Conservation (phyloP, 2,329 filamentous ascomycete genomes). For the Colletotrichum simmondsii region DNA sequence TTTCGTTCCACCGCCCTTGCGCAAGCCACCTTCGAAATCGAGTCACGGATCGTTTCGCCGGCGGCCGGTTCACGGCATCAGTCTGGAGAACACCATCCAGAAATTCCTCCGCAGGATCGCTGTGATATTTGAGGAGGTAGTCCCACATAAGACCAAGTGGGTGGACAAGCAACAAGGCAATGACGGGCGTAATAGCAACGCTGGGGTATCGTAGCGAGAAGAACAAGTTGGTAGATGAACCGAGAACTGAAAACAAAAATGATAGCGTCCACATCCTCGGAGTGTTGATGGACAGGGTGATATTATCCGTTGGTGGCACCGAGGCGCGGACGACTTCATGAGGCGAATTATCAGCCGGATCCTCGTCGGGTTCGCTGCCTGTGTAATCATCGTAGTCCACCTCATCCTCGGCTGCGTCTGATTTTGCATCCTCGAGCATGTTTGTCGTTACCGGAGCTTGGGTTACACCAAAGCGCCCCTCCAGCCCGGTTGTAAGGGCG, state of each 20-base stretch:
- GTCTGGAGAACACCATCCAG: conserved; percentile 44
- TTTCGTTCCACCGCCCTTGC: conserved; percentile 87
- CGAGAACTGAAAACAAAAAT: conserved; percentile 82
- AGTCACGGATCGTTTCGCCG: conserved; percentile 38
- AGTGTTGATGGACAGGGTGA: conserved; percentile 83
- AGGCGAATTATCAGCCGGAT: conserved; percentile 75
- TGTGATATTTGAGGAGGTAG: conserved; percentile 63
- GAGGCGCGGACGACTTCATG: conserved; percentile 85
- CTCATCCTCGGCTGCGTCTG: conserved; percentile 35
- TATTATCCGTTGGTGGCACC: conserved; percentile 80
- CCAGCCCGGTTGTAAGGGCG: conserved; percentile 62
- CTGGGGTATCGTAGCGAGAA: conserved; percentile 92
- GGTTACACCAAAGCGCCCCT: conserved; percentile 63
- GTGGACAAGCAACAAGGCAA: conserved; percentile 85
- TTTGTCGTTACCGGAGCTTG: conserved; percentile 59
- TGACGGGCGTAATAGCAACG: conserved; percentile 89
- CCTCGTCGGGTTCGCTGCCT: conserved; percentile 54
- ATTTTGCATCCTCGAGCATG: conserved; percentile 51
- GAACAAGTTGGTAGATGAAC: conserved; percentile 87
- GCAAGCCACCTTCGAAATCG: conserved; percentile 78
- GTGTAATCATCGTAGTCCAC: conserved; percentile 43
- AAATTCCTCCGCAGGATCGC: conserved; percentile 52
- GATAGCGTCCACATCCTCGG: conserved; percentile 89
- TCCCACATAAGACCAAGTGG: conserved; percentile 87
- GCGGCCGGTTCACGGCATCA: not conserved